Evolutionary conservation across 2,329 filamentous ascomycete genomes (phyloP), one percentile per base, ranked within the genome.

Genomic region (Colletotrichum incanum): DNA sequence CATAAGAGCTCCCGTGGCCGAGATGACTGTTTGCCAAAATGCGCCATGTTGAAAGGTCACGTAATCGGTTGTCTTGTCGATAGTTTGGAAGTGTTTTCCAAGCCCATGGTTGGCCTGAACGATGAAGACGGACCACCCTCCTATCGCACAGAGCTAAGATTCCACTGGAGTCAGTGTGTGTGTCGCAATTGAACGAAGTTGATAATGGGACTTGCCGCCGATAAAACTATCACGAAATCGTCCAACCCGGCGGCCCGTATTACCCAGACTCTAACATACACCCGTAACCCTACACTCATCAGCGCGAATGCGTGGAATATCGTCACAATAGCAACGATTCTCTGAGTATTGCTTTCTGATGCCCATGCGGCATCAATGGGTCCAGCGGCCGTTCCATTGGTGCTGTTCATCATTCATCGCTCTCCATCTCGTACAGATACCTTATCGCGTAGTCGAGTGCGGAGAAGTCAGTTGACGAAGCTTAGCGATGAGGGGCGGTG

Each of bases 21-120:
- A 80, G 56, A 86, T 78, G 52, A 89, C 76, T 7, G 83, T 82
- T 71, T 88, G 84, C 65, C 84, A 81, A 73, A 84, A 88, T 28
- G 80, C 79, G 58, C 83, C 82, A 49, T 85, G 84, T 2, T 79
- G 75, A 65, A 85, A 83, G 1, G 76, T 75, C 23, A 75, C 74
- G 23, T 80, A 79, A 58, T 84, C 81, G 0, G 74, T 39, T 6
- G 43, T 61, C 0, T 71, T 62, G 1, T 78, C 70, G 41, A 87
- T 78, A 1, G 82, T 82, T 5, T 77, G 64, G 12, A 79, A 76
- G 73, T 88, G 86, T 59, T 79, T 82, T 18, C 87, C 88, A 14
- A 89, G 77, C 3, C 86, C 87, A 67, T 85, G 78, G 5, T 82
- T 74, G 2, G 80, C 79, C 74, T 87, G 83, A n/a, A 83, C 78